Percentiles rank a stretch among this genome's conserved stretches.
Evolutionary conservation across 768 basidiomycete genomes (phyloP).

Genomic region (Suillus cothurnatus): DNA sequence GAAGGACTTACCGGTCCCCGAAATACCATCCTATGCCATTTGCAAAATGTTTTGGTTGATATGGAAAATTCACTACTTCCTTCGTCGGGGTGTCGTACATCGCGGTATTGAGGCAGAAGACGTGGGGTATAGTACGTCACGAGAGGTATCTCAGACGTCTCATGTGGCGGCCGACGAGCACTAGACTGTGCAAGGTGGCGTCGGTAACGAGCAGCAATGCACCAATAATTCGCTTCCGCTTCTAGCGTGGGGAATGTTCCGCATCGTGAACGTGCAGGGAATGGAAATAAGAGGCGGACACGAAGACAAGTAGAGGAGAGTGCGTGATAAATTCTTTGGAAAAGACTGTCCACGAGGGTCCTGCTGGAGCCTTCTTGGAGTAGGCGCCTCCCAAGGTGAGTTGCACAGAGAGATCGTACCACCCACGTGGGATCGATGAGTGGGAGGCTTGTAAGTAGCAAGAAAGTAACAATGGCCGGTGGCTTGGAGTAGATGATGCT

Average conservation of each 20-base stretch:
- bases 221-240: constrained; percentile 36
- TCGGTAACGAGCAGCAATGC: constrained; percentile 27
- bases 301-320: constrained; percentile 21
- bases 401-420: constrained; percentile 12
- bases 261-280: constrained; percentile 17
- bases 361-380: constrained; percentile 1
- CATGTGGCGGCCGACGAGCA: constrained; percentile 12
- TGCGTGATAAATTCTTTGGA: constrained; percentile 15
- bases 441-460: constrained; percentile 15
- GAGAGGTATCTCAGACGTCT: constrained; percentile 18
- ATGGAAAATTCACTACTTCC: constrained; percentile 27
- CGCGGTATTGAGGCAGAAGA: constrained; percentile 42
- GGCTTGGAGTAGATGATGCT: background rate
- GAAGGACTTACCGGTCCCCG: constrained; percentile 38
- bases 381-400: constrained; percentile 7
- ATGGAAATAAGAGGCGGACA: constrained; percentile 12
- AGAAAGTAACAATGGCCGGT: constrained; percentile 13
- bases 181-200: constrained; percentile 20
- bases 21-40: constrained; percentile 52
- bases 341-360: constrained; percentile 9
- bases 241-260: constrained; percentile 23
- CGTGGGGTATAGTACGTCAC: constrained; percentile 39
- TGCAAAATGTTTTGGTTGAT: constrained; percentile 40
- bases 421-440: constrained; percentile 11
- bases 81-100: constrained; percentile 9